Evolutionary conservation across 371 early-diverging fungal genomes (phyloP), one percentile per base, ranked within the genome.

Genomic region (Apophysomyces elegans): DNA sequence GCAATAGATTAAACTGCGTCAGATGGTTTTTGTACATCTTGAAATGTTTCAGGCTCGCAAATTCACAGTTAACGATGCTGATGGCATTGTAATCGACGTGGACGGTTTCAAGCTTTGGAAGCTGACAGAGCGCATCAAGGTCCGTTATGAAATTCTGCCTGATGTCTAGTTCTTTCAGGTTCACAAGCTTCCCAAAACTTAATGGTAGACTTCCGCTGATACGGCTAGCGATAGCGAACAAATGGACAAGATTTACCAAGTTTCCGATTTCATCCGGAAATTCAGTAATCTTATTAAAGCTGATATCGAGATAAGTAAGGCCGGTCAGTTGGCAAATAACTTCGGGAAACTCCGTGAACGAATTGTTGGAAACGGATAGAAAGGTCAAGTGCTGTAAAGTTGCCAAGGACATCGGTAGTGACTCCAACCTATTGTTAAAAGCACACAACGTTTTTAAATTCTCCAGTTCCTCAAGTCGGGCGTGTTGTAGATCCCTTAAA

Each of bases 341-440:
- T 36, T 63, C 62, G 0, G 95, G 95, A 58, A 96, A 88, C 32
- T 68, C 63, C 1, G 80, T 71, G 58, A 96, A 80, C n/a, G 84
- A 83, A 75, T 96, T 96, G 79, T 93, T 95, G 37, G 93, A 86
- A 14, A 95, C 77, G 66, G 85, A 88, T 13, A 96, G 76, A 13
- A 75, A 77, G 7, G 88, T 84, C 46, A 97, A 78, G 21, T 79
- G 69, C 13, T 72, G 69, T 26, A 93, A 86, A 5, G 80, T 62
- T 5, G 79, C 81, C 39, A 90, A 87, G 0, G 86, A 75, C 4
- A 78, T 77, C 0, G 96, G 91, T 54, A 94, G 66, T 5, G 78
- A 70, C 39, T 87, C 85, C 18, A 96, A 74, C 8, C 83, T 80
- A 72, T 97, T 97, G 77, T 92, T 91, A 60, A 86, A 86, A 7